Base-by-base conservation (phyloP, 805 yeast genomes). In the Torulaspora quercuum region DNA sequence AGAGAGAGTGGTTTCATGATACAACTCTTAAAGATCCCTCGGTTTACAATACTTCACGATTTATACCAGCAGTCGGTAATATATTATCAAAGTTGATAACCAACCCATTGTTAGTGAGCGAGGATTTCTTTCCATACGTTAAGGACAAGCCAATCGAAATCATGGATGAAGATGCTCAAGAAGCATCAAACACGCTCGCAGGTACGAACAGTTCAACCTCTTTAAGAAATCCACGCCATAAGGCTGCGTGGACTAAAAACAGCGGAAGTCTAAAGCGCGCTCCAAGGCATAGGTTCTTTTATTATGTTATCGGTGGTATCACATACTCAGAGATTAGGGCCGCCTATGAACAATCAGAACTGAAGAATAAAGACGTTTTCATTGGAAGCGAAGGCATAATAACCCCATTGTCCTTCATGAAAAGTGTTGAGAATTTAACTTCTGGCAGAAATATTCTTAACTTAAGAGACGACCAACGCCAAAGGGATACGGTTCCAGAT, bases 301-400 rank as follows among this genome's bases (percentile, higher is more conserved):
- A 88, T 39, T 92, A 78, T 53, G 73, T 87, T 17, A 82, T 95
- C 2, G 99, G 99, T 14, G 98, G 97, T 6, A 62, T 84, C 13
- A 86, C 97, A 0, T 76, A 81, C 47, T 74, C 89, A 2, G 99
- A 92, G 59, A 65, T 82, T 18, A 73, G 90, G 44, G 72, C 85
- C 8, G 78, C 80, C 3, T 80, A 84, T 49, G 90, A 85, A 45
- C 68, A 87, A 30, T 73, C 86, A 6, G 61, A 65, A 11, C 59
- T 70, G 29, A 68, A 76, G 39, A 76, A 82, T 52, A 80, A 77
- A 54, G 95, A 87, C 43, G 73, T 92, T 11, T 76, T 81, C 42
- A 64, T 90, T 40, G 97, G 97, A 0, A 78, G 89, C 9, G 94
- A 84, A 55, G 78, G 81, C 35, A 61, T 86, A 2, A 63, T 85